Evolutionary conservation across 768 basidiomycete genomes (phyloP), one percentile per base, ranked within the genome.

Genomic region (Hysterangium stoloniferum): DNA sequence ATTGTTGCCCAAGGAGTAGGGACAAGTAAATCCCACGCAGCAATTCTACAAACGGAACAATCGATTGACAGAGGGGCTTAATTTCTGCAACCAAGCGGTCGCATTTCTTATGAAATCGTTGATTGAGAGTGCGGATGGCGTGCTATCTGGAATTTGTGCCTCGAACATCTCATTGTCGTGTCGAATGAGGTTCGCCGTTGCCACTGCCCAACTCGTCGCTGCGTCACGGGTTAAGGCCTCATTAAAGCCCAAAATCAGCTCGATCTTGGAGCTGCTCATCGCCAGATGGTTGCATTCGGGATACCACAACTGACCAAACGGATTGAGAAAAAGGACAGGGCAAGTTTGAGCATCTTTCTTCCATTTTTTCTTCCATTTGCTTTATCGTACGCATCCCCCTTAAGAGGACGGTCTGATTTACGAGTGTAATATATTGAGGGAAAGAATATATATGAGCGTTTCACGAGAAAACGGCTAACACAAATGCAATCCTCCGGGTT

Each of bases 1-100:
- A 99, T 99, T 49, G 96, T 97, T 48, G 83, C 84, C 2, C 85
- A 96, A 68, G 96, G 96, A 52, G 87, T 80, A 64, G 96, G 96
- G 7, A 88, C 93, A 17, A 92, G 83, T 66, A 79, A n/a, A n/a
- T n/a, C n/a, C 93, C 20, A 81, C 75, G 17, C 91, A 95, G 65
- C 95, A 97, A 61, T 99, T 99, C 77, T 99, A 98, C 79, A 99
- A 99, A 73, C 84, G 90, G 54, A 97, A 99, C 80, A 98, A 98
- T 68, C 79, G 96, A 54, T 99, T 96, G 96, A 99, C 96, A 37
- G 96, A 99, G 66, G 96, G n/a, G 96, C 57, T 83, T 99, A 58
- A 93, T 98, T 59, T 95, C 92, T 31, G 96, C 96, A 31, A 96
- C 96, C 17, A 97, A 96, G 79, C 96, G 7, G 96, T 99, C 48